Evolutionary conservation across 768 basidiomycete genomes (phyloP), one percentile per base, ranked within the genome.

Genomic region (Botryobasidium botryosum): DNA sequence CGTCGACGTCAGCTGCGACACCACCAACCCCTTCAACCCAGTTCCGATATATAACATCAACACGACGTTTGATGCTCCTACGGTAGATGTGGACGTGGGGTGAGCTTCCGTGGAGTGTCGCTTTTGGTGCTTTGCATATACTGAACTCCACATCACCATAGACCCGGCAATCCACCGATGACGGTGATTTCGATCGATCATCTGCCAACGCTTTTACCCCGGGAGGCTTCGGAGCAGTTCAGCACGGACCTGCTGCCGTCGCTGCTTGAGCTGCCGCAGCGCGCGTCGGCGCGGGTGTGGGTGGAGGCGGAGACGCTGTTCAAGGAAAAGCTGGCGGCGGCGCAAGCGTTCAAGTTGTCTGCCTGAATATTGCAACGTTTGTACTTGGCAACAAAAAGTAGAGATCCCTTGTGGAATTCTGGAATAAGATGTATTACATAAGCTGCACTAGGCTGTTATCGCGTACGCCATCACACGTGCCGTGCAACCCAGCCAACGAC

Each of bases 1-100:
- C 38, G 94, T 96, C 21, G 94, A 99, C 54, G 94, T 99, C 54
- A 92, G 87, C 59, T 99, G 94, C 67, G 94, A 99, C 61, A 97
- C 92, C 20, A 97, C 90, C 44, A 99, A 99, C 62, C 91, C 94
- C 13, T 81, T 80, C 71, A 99, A 97, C 61, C 94, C 94, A 1
- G 82, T 97, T 52, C 94, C 94, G 6, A 79, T 99, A 49, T 99
- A 99, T 65, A 68, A 57, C 45, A 71, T 90, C 64, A 96, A 94
- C 64, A 97, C 92, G 18, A 90, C 86, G 0, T 96, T 96, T 60
- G 72, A 78, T 38, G 71, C 84, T 46, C 94, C 94, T 15, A 94
- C 91, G 2, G 85, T 96, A 32, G 68, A 77, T 48, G 88, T 90
- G 31, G 74, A 76, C 37, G 74, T 85, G 54, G 77, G 72, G 80